A percentile compares a stretch with the other conserved stretches of the same genome.
These are phyloP conservation scores for Alternaria sp. DNA, from an alignment of 2,329 filamentous ascomycete species.

Conservation along the genomic window DNA sequence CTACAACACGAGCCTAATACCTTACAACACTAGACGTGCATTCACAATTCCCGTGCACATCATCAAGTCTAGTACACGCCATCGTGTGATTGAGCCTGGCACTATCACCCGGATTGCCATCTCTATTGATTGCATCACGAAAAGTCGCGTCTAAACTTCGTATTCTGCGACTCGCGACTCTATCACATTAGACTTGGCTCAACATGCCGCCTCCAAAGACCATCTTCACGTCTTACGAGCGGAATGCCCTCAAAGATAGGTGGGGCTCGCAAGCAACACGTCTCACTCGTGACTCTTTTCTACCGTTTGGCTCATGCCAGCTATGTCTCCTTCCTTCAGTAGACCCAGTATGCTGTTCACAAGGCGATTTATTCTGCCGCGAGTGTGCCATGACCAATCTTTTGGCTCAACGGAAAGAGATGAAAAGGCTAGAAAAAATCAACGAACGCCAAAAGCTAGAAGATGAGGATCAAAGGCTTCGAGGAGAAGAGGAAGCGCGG, in stretches of 20 bases:
- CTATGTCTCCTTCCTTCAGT: slow-evolving; percentile 85
- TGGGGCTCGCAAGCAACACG: slow-evolving; percentile 88
- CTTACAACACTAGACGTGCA: not conserved
- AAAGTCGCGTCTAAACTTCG: slow-evolving; percentile 3
- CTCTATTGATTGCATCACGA: not conserved
- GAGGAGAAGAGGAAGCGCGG: slow-evolving; percentile 74
- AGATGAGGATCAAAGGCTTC: slow-evolving; percentile 65
- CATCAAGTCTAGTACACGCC: not conserved
- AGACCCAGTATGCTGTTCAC: slow-evolving; percentile 80
- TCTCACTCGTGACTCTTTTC: slow-evolving; percentile 87
- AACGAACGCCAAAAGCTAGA: slow-evolving; percentile 70
- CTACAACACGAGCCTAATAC: not conserved
- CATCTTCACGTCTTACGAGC: slow-evolving; percentile 94
- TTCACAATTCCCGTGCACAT: not conserved
- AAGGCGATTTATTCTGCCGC: slow-evolving; percentile 90
- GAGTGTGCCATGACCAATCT: slow-evolving; percentile 93
- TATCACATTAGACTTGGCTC: not conserved
- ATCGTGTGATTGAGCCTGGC: not conserved
- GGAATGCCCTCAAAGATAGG: slow-evolving; percentile 78
- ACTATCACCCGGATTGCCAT: not conserved
- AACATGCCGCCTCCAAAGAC: slow-evolving; percentile 43
- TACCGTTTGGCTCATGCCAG: slow-evolving; percentile 88
- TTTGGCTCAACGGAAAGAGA: slow-evolving; percentile 90
- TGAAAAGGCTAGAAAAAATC: slow-evolving; percentile 78
- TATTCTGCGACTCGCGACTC: not conserved